Conservation (phyloP, 2,329 filamentous ascomycete genomes). For the Aspergillus thermomutatus region DNA sequence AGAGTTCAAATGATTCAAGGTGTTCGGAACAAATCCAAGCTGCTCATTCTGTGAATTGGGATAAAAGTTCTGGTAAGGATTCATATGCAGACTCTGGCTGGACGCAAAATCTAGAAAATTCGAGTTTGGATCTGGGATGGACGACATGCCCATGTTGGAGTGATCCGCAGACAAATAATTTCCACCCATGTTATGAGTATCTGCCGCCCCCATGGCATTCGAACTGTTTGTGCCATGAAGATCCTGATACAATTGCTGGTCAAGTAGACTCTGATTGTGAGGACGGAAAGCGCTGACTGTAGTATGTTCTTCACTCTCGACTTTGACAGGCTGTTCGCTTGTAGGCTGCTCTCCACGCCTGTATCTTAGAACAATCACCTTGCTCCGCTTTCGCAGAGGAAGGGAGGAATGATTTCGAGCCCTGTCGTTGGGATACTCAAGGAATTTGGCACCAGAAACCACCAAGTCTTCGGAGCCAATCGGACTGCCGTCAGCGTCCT, state of each 20-base stretch:
- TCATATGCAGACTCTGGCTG: not conserved
- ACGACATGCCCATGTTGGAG: not conserved
- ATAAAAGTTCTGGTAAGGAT: not conserved
- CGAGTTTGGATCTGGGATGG: not conserved
- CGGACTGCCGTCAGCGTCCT: slow-evolving; percentile 2
- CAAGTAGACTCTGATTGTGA: not conserved
- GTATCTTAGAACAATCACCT: slow-evolving; percentile 15
- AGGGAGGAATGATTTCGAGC: not conserved
- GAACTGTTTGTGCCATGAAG: not conserved
- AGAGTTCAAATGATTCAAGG: not conserved
- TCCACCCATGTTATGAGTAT: not conserved
- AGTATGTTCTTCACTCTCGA: not conserved
- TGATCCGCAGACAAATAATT: not conserved
- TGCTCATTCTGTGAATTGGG: not conserved
- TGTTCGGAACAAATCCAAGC: not conserved
- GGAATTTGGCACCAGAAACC: slow-evolving; percentile 14
- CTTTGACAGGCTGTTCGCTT: not conserved
- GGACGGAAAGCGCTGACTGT: not conserved
- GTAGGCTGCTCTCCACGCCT: not conserved
- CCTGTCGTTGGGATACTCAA: slow-evolving; percentile 14
- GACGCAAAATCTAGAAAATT: not conserved
- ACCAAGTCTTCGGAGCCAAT: slow-evolving; percentile 8
- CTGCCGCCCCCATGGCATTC: not conserved
- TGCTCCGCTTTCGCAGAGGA: not conserved
- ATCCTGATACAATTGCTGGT: not conserved